Base-by-base conservation (phyloP, 306 rosid genomes). In the Cajanus cajan region DNA sequence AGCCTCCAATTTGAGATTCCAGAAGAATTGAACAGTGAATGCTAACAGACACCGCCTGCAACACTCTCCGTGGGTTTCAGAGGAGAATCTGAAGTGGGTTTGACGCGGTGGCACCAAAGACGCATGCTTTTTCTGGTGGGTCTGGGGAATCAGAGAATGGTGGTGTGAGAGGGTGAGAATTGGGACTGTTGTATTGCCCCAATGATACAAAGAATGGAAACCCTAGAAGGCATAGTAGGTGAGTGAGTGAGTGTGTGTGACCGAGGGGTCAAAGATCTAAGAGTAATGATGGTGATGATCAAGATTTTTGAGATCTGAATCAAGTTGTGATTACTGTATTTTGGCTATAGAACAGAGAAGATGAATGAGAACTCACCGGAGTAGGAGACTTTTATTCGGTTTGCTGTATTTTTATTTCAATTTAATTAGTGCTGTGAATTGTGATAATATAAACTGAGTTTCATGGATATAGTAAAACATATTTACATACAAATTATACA, bases 201-300 rank as follows among this genome's bases (percentile, higher is more conserved):
- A 51, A 81, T 34, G 63, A 75, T 4, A 61, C 69, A 73, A 48
- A 68, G 37, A 71, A 76, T 6, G 22, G 57, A 62, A 80, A 21
- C 80, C 74, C 79, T 52, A 75, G 81, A 82, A 73, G 72, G 80
- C 88, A 87, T 68, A 81, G 66, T 75, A 62, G 47, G 40, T 36
- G 58, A 41, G 51, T 25, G 51, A 59, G 25, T 71, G 43, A 24
- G 58, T 52, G 67, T 37, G 14, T 61, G 66, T 59, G 39, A 61
- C 25, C 15, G 39, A 18, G 33, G 70, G 16, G 6, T 19, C 18
- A 75, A 22, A 24, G 77, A 47, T 71, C 66, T 57, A 18, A 70
- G 34, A 68, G 37, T 43, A 16, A 21, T 11, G 18, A 50, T 74
- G 31, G 47, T 21, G 48, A 24, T 25, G 36, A 71, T 44, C 0